Evolutionary conservation across 2,329 filamentous ascomycete species (phyloP), one percentile per base, ranked within the genome.

Genomic region (Coniochaeta sp.): DNA sequence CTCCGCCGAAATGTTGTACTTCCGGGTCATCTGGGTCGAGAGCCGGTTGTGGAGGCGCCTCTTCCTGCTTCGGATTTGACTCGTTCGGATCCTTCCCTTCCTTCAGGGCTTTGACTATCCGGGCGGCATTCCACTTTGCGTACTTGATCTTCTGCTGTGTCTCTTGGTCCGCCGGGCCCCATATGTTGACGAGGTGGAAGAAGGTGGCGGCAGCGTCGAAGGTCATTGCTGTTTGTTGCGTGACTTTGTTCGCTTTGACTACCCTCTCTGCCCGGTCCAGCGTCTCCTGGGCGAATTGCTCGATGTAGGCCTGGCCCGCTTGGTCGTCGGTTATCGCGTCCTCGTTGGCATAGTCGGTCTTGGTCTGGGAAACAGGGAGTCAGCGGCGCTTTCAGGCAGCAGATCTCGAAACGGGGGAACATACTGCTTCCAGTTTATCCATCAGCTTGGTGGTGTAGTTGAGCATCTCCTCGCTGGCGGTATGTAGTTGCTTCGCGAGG

Each of bases 191-290:
- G 5, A 97, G 76, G 59, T 96, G 90, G 62, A 97, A 84, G 67
- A 99, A 97, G 0, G 91, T 95, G 0, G 89, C 86, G 0, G 94
- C 89, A 1, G 95, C 94, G 64, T 91, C 87, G 59, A 97, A 95
- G 0, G 91, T 97, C 64, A 95, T 90, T 53, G 89, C 91, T 0
- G 94, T 99, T 78, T 95, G 88, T 87, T 82, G 85, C 35, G 90
- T 91, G 55, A 89, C 91, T 64, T 87, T 91, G 70, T 94, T 86
- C 48, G 87, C 86, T 53, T 84, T 81, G 62, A 97, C 82, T 0
- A 90, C 86, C 52, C 86, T 83, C 62, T 96, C 89, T 4, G 89
- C 92, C 56, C 90, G 82, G 47, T 86, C 81, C 57, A 99, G 91
- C 0, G 91, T 91, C 62, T 96, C 88, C 57, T 92, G 76, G 0